Percentiles rank a stretch among this genome's conserved stretches.
phyloP scores from a whole-genome alignment of 108 stramenopile species.

The Cyclotella sp. region DNA sequence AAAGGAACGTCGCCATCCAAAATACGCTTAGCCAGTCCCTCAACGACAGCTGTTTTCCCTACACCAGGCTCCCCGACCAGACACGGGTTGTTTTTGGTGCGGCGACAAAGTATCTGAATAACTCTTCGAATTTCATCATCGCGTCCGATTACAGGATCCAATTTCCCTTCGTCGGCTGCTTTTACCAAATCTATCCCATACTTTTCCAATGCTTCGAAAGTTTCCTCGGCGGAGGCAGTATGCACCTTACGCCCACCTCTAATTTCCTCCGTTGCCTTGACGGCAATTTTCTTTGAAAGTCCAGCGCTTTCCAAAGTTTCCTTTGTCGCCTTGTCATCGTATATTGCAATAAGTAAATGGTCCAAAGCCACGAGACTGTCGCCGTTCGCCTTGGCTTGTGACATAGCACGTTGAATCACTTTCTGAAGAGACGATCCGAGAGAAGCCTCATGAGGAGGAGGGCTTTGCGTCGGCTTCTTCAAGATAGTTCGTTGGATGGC shows the following conservation, averaged over 20 bases:
- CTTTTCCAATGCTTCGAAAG: constrained; percentile 72
- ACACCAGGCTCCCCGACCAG: constrained; percentile 93
- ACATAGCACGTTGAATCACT: constrained; percentile 68
- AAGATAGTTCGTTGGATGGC: constrained; percentile 65
- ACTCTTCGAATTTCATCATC: constrained; percentile 95
- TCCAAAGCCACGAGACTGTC: constrained; percentile 83
- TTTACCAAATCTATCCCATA: constrained; percentile 85
- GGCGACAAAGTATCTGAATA: constrained; percentile 93
- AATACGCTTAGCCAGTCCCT: constrained; percentile 95
- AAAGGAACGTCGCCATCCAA: constrained; percentile 95
- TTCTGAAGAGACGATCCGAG: constrained; percentile 57
- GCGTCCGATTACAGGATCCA: constrained; percentile 97
- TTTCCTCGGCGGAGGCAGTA: constrained; percentile 70
- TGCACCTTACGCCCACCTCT: constrained; percentile 75
- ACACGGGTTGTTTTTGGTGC: constrained; percentile 97
- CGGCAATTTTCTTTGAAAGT: constrained; percentile 70
- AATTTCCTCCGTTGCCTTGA: constrained; percentile 67
- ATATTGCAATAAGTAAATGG: constrained; percentile 71
- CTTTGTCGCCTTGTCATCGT: constrained; percentile 72
- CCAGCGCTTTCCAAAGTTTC: constrained; percentile 57
- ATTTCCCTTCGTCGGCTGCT: constrained; percentile 88
- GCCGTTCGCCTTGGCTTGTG: constrained; percentile 73
- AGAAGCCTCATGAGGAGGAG: constrained; percentile 78
- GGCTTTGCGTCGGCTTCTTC: constrained; percentile 78
- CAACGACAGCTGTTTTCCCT: constrained; percentile 97